phyloP scores from a whole-genome alignment of 2,329 filamentous ascomycete species.

The Hypoxylon sp. region DNA sequence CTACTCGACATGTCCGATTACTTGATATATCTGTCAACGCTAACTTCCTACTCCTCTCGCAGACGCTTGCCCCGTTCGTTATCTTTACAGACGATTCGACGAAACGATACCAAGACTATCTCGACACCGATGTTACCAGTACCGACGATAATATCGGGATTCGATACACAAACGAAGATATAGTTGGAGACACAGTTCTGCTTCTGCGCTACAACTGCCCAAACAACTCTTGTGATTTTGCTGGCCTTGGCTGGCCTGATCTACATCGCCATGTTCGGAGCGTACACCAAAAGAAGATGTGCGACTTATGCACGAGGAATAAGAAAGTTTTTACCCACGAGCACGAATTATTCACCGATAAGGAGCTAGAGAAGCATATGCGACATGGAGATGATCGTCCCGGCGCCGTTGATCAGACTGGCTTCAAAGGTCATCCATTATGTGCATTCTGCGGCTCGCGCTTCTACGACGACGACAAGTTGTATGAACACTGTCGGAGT shows the following conservation, averaged over 20 bases:
- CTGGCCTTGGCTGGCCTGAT: constrained; percentile 78
- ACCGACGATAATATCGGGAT: constrained; percentile 89
- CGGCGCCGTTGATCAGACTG: constrained; percentile 88
- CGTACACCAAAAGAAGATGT: constrained; percentile 77
- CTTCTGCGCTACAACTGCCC: constrained; percentile 95
- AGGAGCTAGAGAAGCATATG: constrained; percentile 87
- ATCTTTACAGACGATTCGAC: constrained; percentile 88
- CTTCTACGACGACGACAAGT: constrained; percentile 95
- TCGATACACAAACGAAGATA: constrained; percentile 86
- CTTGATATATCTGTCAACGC: background rate
- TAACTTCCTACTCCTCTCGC: constrained; percentile 12
- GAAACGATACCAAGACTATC: constrained; percentile 88
- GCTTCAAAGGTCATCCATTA: constrained; percentile 94
- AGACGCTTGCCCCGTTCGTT: constrained; percentile 78
- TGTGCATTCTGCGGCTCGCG: constrained; percentile 91
- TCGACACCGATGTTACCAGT: constrained; percentile 74
- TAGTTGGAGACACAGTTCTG: constrained; percentile 88
- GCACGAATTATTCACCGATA: constrained; percentile 86
- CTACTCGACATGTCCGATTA: no score
- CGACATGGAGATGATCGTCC: constrained; percentile 89
- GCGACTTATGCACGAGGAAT: constrained; percentile 70
- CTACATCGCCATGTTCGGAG: constrained; percentile 82
- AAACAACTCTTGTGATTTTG: constrained; percentile 76
- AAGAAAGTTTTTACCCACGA: constrained; percentile 99
- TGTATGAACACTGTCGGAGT: constrained; percentile 91